Evolutionary conservation across 1,139 yeast genomes (phyloP).

Genomic region (Candida smagusa): DNA sequence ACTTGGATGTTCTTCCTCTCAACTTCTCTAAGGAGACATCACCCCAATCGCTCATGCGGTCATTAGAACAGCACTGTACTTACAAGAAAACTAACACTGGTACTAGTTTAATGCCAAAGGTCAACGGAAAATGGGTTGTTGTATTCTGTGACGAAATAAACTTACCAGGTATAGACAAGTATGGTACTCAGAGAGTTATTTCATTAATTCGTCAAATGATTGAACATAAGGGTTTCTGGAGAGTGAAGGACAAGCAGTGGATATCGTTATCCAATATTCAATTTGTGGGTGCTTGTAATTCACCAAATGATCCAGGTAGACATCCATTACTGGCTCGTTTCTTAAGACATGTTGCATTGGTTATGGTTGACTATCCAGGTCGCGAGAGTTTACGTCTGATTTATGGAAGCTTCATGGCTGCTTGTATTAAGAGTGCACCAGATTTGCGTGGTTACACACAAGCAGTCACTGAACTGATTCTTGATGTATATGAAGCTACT

Average conservation of each 20-base stretch:
- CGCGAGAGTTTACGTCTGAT: slow-evolving; percentile 61
- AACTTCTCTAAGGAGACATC: slow-evolving; percentile 85
- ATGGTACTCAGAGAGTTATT: slow-evolving; percentile 75
- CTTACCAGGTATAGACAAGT: slow-evolving; percentile 70
- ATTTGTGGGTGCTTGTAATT: slow-evolving; percentile 93
- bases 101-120: slow-evolving; percentile 53
- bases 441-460: slow-evolving; percentile 52
- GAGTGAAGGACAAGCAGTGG: slow-evolving; percentile 59
- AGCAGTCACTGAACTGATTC: slow-evolving; percentile 62
- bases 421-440: slow-evolving; percentile 64
- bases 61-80: slow-evolving; percentile 71
- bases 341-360: slow-evolving; percentile 61
- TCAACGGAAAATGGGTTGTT: slow-evolving; percentile 70
- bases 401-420: slow-evolving; percentile 55
- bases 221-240: slow-evolving; percentile 80
- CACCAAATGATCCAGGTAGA: slow-evolving; percentile 81
- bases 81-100: slow-evolving; percentile 57
- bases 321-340: slow-evolving; percentile 58
- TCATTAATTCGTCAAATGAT: slow-evolving; percentile 73
- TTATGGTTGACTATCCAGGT: slow-evolving; percentile 83
- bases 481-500: slow-evolving; percentile 55
- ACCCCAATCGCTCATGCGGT: slow-evolving; percentile 57
- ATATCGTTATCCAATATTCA: slow-evolving; percentile 63
- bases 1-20: slow-evolving; percentile 61
- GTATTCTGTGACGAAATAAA: slow-evolving; percentile 93